Conservation (phyloP, 139 green algal species). For the Dunaliella primolecta region DNA sequence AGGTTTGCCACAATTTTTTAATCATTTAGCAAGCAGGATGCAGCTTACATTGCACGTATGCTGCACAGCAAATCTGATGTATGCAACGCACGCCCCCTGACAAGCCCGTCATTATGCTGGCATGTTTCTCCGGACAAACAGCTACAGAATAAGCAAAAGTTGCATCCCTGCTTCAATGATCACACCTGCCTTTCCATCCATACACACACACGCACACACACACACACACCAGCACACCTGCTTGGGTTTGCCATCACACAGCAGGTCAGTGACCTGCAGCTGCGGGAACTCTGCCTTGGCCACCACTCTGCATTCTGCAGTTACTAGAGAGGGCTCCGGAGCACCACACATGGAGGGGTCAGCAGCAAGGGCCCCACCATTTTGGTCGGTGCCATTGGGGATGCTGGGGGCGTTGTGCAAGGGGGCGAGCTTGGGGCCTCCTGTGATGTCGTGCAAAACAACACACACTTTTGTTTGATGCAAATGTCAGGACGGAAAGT, state of each 20-base stretch:
- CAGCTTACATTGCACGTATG: no score
- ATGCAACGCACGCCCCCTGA: neutral
- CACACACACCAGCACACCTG: slow-evolving; percentile 31
- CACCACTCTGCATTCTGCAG: slow-evolving; percentile 18
- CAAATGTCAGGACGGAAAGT: no score
- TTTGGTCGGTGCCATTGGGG: neutral
- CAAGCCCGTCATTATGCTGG: neutral
- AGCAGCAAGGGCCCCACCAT: neutral
- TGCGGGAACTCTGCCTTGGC: slow-evolving; percentile 42
- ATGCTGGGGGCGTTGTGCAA: neutral
- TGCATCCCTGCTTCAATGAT: no score
- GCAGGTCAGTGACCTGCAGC: slow-evolving; percentile 46
- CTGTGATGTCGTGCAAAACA: no score
- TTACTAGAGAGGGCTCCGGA: neutral
- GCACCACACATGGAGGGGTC: neutral
- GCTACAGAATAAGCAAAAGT: no score
- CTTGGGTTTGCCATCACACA: slow-evolving; percentile 38
- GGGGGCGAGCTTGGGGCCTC: neutral
- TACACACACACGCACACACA: neutral
- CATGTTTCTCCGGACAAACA: no score
- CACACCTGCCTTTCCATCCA: neutral
- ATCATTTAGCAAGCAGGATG: no score
- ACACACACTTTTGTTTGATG: no score
- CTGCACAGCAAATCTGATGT: no score
- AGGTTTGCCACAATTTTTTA: no score